Evolutionary conservation across 441 rosid species (phyloP).

Genomic region (Manihot esculenta): DNA sequence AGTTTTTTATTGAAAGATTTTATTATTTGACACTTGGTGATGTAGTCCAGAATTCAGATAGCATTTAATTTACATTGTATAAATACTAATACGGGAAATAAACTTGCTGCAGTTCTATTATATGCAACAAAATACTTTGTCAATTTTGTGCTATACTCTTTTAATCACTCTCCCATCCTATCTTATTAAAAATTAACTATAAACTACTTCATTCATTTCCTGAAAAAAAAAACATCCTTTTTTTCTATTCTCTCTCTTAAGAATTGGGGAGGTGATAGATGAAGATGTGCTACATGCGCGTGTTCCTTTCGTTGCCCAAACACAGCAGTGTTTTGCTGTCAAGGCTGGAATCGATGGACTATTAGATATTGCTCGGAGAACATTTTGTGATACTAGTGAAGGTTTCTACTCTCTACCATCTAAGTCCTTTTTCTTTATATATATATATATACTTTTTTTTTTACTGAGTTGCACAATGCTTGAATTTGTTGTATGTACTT

Average conservation of each 20-base stretch:
- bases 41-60: not conserved
- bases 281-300: conserved; percentile 98
- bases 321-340: conserved; percentile 99
- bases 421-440: not conserved
- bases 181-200: conserved; percentile 5
- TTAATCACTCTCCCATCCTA: not conserved
- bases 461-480: too few relatives aligned
- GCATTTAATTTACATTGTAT: not conserved
- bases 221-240: conserved; percentile 15
- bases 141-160: not conserved
- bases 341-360: conserved; percentile 96
- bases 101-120: not conserved
- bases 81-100: not conserved
- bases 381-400: conserved; percentile 98
- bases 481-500: too few relatives aligned
- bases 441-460: too few relatives aligned
- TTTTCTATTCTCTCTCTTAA: conserved; percentile 24
- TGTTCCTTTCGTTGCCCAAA: conserved; percentile 92
- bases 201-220: conserved; percentile 18
- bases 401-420: conserved; percentile 50
- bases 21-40: not conserved
- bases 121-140: not conserved
- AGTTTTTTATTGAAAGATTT: not conserved
- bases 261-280: conserved; percentile 88
- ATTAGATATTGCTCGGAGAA: conserved; percentile 89